phyloP scores from a whole-genome alignment of 164 flowering plant genomes.

The Magnolia changhungtana region DNA sequence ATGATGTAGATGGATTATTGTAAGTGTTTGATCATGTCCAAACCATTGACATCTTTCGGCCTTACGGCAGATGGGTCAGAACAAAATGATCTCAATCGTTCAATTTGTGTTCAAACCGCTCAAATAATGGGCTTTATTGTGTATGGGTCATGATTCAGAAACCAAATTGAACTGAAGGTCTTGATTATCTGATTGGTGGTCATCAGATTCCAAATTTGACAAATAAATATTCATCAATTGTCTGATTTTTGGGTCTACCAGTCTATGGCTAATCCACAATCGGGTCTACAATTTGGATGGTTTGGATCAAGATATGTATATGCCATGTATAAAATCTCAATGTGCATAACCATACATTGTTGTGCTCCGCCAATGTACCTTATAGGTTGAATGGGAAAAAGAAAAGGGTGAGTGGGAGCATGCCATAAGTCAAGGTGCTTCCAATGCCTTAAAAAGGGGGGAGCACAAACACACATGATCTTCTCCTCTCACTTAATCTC shows the following conservation, averaged over 20 bases:
- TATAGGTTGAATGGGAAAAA: slow-evolving; percentile 23
- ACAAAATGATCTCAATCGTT: too few relatives aligned
- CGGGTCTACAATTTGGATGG: background rate
- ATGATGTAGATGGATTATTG: background rate
- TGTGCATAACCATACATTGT: background rate
- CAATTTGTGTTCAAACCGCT: too few relatives aligned
- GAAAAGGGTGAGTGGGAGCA: slow-evolving; percentile 3
- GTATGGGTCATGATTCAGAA: too few relatives aligned
- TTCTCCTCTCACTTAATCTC: slow-evolving; percentile 4
- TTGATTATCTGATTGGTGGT: too few relatives aligned
- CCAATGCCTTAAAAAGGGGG: slow-evolving; percentile 32
- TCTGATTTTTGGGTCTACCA: background rate
- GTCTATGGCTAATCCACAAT: background rate
- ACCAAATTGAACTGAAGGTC: too few relatives aligned
- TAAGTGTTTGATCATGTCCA: background rate
- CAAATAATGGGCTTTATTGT: too few relatives aligned
- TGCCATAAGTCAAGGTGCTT: slow-evolving; percentile 31
- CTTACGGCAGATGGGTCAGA: too few relatives aligned
- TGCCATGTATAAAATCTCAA: background rate
- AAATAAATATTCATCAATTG: background rate
- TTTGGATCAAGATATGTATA: background rate
- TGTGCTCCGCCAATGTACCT: slow-evolving; percentile 6
- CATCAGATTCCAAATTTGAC: too few relatives aligned
- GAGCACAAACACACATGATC: slow-evolving; percentile 35
- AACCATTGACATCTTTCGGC: background rate